Conservation (phyloP, 192 early-diverging fungal genomes). For the Coemansia sp. region DNA sequence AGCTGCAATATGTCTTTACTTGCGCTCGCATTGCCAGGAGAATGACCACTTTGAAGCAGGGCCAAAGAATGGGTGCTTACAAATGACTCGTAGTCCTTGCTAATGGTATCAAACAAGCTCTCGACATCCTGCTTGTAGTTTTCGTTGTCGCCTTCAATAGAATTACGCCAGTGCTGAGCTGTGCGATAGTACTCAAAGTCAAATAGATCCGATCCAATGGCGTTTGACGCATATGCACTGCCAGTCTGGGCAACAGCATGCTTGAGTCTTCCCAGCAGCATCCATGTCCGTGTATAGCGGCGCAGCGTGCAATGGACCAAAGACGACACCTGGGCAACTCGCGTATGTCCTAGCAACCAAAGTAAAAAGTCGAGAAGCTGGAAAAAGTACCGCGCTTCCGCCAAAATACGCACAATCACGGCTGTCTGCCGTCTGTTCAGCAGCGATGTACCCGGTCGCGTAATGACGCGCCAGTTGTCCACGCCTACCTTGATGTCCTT, state of each 20-base stretch:
- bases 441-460: conserved; percentile 71
- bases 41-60: conserved; percentile 19
- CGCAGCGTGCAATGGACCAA: conserved; percentile 27
- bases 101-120: not conserved
- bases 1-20: conserved; percentile 35
- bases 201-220: conserved; percentile 14
- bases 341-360: conserved; percentile 40
- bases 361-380: conserved; percentile 44
- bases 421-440: conserved; percentile 70
- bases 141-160: not conserved
- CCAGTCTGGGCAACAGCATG: conserved; percentile 4
- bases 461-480: conserved; percentile 80
- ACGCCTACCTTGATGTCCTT: conserved; percentile 52
- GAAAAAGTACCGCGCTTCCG: conserved; percentile 6
- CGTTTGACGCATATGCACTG: not conserved
- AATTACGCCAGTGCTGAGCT: conserved; percentile 18
- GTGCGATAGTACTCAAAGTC: conserved; percentile 41
- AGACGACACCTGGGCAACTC: conserved; percentile 4
- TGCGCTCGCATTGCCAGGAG: conserved; percentile 7
- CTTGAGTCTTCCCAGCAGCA: conserved; percentile 19
- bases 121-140: not conserved
- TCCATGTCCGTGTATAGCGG: conserved; percentile 23
- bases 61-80: conserved; percentile 13
- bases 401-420: conserved; percentile 30
- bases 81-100: conserved; percentile 25